Base-by-base conservation (phyloP, 2,329 filamentous ascomycete species). In the Xylaria sp. region DNA sequence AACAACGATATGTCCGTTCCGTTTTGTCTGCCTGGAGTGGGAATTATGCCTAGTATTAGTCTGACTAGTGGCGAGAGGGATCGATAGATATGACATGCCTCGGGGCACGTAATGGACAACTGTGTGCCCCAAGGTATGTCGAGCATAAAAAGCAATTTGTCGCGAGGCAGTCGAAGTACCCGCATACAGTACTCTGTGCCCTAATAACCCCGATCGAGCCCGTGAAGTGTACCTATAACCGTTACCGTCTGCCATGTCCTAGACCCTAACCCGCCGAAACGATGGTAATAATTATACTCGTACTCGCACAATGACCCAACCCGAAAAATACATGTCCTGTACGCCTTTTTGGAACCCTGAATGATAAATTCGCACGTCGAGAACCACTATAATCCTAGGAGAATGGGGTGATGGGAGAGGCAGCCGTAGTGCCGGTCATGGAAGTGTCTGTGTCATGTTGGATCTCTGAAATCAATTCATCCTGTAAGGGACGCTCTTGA, bases 181-280 rank as follows among this genome's bases (percentile, higher is more conserved):
- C 55, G 54, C 18, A 47, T 51, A 51, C 50, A 18, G 54, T 54
- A 53, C 50, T 63, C 58, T 61, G 23, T 30, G 58, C 52, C 58
- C 18, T 52, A 35, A 37, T 52, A 39, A 55, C 37, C 61, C 30
- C 52, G 54, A 59, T 42, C 61, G 49, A 61, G 51, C 51, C 54
- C 48, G 34, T 59, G 44, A 57, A 57, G 59, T 53, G 52, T 54
- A 52, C 59, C 62, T 57, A 52, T 63, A 59, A 53, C 57, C 62
- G 35, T 63, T 63, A 42, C 59, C 59, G 50, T 62, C 59, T 61
- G 59, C 59, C 59, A 42, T 63, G 59, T 55, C 61, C 61, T 39
- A 34, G 35, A 61, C 51, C 57, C 52, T 52, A 59, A 50, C 46
- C 56, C 39, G 30, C 51, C 58, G 23, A 61, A 59, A 39, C 48